Evolutionary conservation across 2,329 filamentous ascomycete genomes (phyloP).

Genomic region (Colletotrichum chlorophyti): DNA sequence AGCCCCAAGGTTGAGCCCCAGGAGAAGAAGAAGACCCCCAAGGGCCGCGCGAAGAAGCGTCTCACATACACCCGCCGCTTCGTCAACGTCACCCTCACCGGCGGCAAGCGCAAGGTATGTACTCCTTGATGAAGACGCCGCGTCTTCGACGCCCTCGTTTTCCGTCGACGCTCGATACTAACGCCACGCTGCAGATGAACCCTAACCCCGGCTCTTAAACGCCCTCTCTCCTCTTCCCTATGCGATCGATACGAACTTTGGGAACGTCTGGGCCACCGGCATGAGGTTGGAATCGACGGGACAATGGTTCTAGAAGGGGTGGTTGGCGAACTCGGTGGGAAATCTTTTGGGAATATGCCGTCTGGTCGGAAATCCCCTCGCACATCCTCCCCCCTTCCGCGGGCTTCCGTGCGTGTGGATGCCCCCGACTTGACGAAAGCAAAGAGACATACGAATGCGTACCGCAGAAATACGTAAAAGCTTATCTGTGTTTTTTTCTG

Average conservation of each 20-base stretch:
- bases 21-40: conserved; percentile 97
- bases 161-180: background rate
- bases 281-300: conserved; percentile 30
- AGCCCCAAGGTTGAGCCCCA: conserved; percentile 75
- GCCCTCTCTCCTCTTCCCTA: conserved; percentile 22
- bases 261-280: conserved; percentile 29
- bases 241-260: conserved; percentile 30
- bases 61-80: conserved; percentile 96
- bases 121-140: background rate
- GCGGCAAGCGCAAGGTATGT: conserved; percentile 96
- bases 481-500: conserved; percentile 22
- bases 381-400: conserved; percentile 1
- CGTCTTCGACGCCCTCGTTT: background rate
- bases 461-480: conserved; percentile 26
- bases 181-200: conserved; percentile 45
- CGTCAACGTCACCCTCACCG: conserved; percentile 96
- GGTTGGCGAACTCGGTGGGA: conserved; percentile 27
- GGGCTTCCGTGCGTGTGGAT: conserved; percentile 5
- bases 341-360: conserved; percentile 21
- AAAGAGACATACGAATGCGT: conserved; percentile 27
- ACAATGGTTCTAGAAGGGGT: conserved; percentile 23
- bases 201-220: conserved; percentile 48
- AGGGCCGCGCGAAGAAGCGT: conserved; percentile 97
- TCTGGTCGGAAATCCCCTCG: conserved; percentile 1
- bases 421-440: conserved; percentile 4